Conservation (phyloP, 805 yeast species). For the Henningerozyma blattae region DNA sequence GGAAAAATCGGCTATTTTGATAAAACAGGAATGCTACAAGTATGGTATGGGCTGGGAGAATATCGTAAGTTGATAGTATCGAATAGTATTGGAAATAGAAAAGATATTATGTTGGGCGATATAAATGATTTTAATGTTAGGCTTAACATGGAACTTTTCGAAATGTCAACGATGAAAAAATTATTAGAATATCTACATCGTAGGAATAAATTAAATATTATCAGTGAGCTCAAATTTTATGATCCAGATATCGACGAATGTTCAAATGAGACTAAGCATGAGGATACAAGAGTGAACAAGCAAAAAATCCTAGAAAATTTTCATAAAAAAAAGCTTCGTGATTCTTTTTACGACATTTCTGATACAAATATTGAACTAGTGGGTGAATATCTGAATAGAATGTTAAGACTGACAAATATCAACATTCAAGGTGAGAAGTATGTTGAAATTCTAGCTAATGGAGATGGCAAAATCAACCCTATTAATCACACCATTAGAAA, state of each 20-base stretch:
- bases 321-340: background rate
- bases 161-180: constrained; percentile 2
- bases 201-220: constrained; percentile 4
- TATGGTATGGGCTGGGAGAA: constrained; percentile 18
- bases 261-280: background rate
- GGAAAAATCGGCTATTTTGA: constrained; percentile 14
- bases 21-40: constrained; percentile 14
- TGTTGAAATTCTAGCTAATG: constrained; percentile 16
- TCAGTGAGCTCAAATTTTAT: constrained; percentile 8
- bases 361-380: background rate
- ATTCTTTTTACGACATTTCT: background rate
- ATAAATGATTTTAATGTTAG: constrained; percentile 6
- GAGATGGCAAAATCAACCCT: constrained; percentile 22
- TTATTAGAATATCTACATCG: constrained; percentile 4
- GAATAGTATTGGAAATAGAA: constrained; percentile 2
- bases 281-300: background rate
- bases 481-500: constrained; percentile 15
- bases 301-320: background rate
- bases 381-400: constrained; percentile 7
- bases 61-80: constrained; percentile 12
- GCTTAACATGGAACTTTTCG: constrained; percentile 9
- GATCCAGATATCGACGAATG: constrained; percentile 6
- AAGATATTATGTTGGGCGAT: constrained; percentile 2
- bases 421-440: constrained; percentile 11
- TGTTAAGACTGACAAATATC: constrained; percentile 13